phyloP scores from a whole-genome alignment of 78 protist species.

The Dictyostelium capitatum region DNA sequence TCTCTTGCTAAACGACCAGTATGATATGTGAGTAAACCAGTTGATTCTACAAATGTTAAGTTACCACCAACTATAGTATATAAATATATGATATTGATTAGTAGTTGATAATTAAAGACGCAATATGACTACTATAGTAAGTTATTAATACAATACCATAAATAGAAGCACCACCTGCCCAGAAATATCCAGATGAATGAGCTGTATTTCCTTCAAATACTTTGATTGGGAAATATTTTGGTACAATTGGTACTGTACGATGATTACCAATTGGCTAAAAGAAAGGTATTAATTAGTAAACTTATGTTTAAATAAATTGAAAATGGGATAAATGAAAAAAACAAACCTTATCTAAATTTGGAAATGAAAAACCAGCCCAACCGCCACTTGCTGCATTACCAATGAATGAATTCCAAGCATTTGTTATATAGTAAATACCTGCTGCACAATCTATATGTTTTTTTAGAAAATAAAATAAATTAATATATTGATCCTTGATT shows the following conservation, averaged over 20 bases:
- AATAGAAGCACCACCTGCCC: constrained; percentile 71
- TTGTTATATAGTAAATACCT: constrained; percentile 87
- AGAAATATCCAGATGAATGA: constrained; percentile 76
- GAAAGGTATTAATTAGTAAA: background rate
- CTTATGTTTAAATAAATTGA: background rate
- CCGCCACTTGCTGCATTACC: constrained; percentile 76
- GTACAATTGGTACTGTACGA: constrained; percentile 14
- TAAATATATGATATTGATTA: no score
- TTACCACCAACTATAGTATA: constrained; percentile 43
- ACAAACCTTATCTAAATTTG: constrained; percentile 38
- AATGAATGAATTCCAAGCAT: constrained; percentile 82
- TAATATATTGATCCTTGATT: no score
- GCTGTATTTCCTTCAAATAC: constrained; percentile 88
- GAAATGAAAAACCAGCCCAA: constrained; percentile 89
- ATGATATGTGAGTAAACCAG: constrained; percentile 2
- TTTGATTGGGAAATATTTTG: constrained; percentile 42
- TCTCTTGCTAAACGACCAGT: constrained; percentile 55
- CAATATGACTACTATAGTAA: background rate
- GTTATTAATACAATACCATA: constrained; percentile 16
- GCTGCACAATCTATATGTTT: constrained; percentile 87
- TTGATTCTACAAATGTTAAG: background rate
- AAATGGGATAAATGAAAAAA: background rate
- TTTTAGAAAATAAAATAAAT: no score
- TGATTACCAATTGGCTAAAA: constrained; percentile 65
- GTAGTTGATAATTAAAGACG: no score